phyloP scores from a whole-genome alignment of 257 asterid species.

The Penstemon barbatus region DNA sequence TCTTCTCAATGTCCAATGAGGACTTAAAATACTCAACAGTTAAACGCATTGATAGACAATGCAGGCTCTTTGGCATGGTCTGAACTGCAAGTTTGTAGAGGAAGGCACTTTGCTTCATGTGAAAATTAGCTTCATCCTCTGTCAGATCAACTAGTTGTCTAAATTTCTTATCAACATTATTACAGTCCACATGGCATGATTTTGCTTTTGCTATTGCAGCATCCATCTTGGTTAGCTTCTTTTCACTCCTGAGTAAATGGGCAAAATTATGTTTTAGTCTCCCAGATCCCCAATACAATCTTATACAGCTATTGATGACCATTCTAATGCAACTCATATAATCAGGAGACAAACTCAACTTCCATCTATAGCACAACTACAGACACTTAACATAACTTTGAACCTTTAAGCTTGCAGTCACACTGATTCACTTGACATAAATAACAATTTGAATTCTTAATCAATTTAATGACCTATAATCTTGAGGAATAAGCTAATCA shows the following conservation, averaged over 20 bases:
- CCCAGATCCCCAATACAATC: conserved; percentile 13
- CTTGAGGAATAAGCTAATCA: neutral
- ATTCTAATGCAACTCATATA: conserved; percentile 13
- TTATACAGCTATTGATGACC: conserved; percentile 15
- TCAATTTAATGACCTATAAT: conserved; percentile 5
- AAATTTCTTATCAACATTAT: conserved; percentile 92
- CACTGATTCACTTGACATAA: neutral
- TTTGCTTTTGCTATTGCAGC: conserved; percentile 68
- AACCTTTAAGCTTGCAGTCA: conserved; percentile 9
- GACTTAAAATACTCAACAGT: conserved; percentile 90
- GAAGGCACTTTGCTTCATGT: conserved; percentile 96
- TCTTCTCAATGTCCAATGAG: conserved; percentile 52
- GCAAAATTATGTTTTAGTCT: conserved; percentile 29
- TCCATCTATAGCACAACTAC: conserved; percentile 19
- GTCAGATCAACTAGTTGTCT: conserved; percentile 92
- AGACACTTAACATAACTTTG: conserved; percentile 2
- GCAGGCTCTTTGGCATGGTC: conserved; percentile 96
- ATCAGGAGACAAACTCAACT: conserved; percentile 10
- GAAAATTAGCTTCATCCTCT: conserved; percentile 95
- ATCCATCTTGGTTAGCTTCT: conserved; percentile 73
- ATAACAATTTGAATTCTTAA: conserved; percentile 7
- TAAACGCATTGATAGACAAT: conserved; percentile 88
- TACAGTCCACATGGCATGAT: conserved; percentile 80
- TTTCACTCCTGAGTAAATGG: conserved; percentile 54
- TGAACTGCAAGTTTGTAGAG: conserved; percentile 95